Base-by-base conservation (phyloP, 306 rosid species). In the Delonix regia region DNA sequence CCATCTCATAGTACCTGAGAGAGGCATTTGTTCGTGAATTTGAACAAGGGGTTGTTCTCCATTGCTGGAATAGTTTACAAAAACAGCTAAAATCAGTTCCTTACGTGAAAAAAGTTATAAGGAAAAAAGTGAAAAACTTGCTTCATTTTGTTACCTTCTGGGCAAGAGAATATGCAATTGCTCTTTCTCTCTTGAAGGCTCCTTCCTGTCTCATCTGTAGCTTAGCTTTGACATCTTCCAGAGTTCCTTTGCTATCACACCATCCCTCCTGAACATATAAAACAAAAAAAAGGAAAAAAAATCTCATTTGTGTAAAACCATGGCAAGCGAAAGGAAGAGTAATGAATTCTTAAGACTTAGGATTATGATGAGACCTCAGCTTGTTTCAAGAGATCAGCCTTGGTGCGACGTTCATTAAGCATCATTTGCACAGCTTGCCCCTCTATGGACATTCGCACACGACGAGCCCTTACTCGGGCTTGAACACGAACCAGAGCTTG, bases 401-500 rank as follows among this genome's bases (percentile, higher is more conserved):
- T 77, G 73, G 73, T 85, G 72, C 94, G 96, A 18, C 81, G 87
- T 64, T 90, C 93, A 25, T 83, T 51, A 22, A 96, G 90, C 80
- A 93, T 76, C 78, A 84, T 85, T 87, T 96, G 98, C 49, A 96
- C 98, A 9, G 96, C 98, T 76, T 93, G 97, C 1, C 99, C 99
- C 64, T 96, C 97, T 4, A 89, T 73, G 18, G 99, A 93, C 98
- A 91, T 91, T 41, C 99, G 80, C 53, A 96, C 99, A 15, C 93
- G 98, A 19, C 96, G 91, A 61, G 99, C 99, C 81, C 99, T 85
- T 4, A 96, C 97, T 12, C 98, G 85, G 0, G 99, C 99, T 76
- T 96, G 99, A 73, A 96, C 98, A 47, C 99, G 93, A 80, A 96
- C 99, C 1, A 96, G 81, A 1, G 99, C 99, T 75, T 96, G 99